Evolutionary conservation across 2,329 filamentous ascomycete genomes (phyloP), one percentile per base, ranked within the genome.

Genomic region (Tricladium varicosporioides): DNA sequence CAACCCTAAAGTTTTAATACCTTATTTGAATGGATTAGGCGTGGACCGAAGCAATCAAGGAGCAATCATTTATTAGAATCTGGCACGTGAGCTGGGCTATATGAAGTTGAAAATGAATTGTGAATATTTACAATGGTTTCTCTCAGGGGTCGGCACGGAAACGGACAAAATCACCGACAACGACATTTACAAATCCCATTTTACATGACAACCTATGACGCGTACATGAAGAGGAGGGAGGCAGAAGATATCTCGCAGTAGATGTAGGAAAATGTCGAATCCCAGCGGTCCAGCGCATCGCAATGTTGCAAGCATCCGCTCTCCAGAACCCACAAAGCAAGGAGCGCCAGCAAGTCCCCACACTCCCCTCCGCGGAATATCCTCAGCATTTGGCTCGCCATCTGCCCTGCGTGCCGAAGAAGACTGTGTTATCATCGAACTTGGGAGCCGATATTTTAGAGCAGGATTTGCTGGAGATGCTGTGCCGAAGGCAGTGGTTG

Each of bases 401-500:
- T 81, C 84, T 58, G 73, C 84, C 67, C 72, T 89, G 64, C 78
- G 86, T 67, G 76, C 87, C 67, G 92, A 96, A 66, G 94, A 99
- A 68, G 94, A 97, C 64, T 79, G 87, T 5, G 74, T 96, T 5
- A 81, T 99, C 44, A 78, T 97, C 51, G 92, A 97, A 71, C 72
- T 97, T 36, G 92, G 92, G 1, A 83, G 89, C 9, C 84, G 93
- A 18, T 88, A 85, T 72, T 72, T 97, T 22, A 85, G 88, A 46
- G 87, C 88, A 9, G 94, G 94, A 0, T 94, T 97, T 69, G 90
- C 92, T 5, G 92, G 92, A 51, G 92, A 96, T 71, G 82, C 86
- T 45, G 75, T 79, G 2, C 92, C 92, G 64, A 95, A 93, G 71
- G 82, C 79, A 1, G 79, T 81, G 13, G 75, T 92, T 18, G 78